Conservation (phyloP, 148 eudicot species). For the Limonium bicolor region DNA sequence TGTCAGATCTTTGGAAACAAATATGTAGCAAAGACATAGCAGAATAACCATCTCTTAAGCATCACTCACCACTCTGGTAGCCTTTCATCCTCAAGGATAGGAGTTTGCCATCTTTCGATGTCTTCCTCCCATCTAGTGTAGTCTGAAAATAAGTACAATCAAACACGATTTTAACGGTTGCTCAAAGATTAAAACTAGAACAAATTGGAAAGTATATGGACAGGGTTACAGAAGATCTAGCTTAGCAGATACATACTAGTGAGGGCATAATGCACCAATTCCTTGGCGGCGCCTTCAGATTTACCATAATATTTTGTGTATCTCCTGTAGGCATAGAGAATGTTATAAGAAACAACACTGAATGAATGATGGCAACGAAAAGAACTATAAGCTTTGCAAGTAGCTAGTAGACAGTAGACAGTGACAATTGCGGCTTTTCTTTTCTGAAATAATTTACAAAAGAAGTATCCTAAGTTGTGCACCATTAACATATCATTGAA, state of each 20-base stretch:
- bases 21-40: not conserved
- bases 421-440: too few relatives aligned
- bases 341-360: not conserved
- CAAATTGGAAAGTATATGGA: not conserved
- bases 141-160: constrained; percentile 27
- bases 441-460: too few relatives aligned
- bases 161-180: not conserved
- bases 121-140: constrained; percentile 98
- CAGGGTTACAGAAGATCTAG: not conserved
- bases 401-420: not conserved
- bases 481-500: not conserved
- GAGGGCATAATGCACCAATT: not conserved
- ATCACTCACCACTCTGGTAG: constrained; percentile 85
- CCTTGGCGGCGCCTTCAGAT: not conserved
- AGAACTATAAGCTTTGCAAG: too few relatives aligned
- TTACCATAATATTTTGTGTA: not conserved
- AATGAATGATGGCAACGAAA: not conserved
- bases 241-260: not conserved
- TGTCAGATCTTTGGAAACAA: not conserved
- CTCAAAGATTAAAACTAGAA: not conserved
- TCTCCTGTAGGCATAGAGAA: not conserved
- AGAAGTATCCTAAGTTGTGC: too few relatives aligned
- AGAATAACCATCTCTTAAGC: not conserved
- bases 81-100: constrained; percentile 65
- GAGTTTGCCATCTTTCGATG: constrained; percentile 94